These are phyloP conservation scores for Chondrus crispus DNA, from an alignment of 23 red algal genomes.

Conservation along the genomic window DNA sequence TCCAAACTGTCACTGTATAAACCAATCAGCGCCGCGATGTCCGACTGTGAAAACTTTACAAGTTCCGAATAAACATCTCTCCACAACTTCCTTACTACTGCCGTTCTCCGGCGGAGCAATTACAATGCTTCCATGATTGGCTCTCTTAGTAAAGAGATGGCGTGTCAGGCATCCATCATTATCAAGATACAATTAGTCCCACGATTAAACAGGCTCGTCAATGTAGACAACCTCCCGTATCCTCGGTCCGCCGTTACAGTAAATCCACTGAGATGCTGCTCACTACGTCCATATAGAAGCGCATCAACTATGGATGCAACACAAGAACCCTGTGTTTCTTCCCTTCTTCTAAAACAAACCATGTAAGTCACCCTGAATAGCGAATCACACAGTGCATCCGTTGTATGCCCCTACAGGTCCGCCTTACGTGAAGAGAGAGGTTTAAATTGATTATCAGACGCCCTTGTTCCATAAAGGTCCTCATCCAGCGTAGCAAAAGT, in stretches of 20 bases:
- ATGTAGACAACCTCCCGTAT: neutral
- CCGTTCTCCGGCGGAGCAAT: neutral
- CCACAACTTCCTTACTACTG: neutral
- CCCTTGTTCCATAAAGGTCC: neutral
- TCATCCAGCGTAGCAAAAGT: neutral
- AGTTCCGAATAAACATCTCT: neutral
- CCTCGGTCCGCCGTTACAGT: neutral
- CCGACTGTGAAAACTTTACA: neutral
- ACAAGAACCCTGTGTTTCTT: neutral
- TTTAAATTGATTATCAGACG: neutral
- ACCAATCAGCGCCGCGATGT: neutral
- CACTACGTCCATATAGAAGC: neutral
- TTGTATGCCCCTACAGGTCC: neutral
- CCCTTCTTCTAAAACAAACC: neutral
- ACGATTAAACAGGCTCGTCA: neutral
- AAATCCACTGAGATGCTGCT: neutral
- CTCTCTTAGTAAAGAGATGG: neutral
- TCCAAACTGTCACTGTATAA: neutral
- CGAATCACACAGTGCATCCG: neutral
- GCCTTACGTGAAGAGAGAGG: neutral
- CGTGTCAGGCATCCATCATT: neutral
- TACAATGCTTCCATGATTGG: neutral
- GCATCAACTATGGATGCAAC: neutral
- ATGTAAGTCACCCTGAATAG: neutral
- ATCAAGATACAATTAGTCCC: neutral